Evolutionary conservation across 306 rosid genomes (phyloP), one percentile per base, ranked within the genome.

Genomic region (Vicia villosa): DNA sequence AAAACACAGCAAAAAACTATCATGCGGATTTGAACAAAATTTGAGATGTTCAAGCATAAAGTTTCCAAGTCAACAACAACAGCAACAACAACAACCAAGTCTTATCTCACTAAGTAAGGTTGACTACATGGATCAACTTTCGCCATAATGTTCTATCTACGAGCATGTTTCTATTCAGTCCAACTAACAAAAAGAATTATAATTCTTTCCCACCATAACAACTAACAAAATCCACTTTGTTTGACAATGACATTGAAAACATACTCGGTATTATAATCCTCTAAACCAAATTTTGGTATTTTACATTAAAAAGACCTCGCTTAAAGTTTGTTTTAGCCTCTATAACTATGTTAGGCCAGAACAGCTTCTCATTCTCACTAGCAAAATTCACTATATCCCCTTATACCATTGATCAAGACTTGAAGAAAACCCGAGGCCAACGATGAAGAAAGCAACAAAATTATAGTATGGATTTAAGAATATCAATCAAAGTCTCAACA

Each of bases 361-460:
- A 8, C 63, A 7, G 20, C 54, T 36, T 63, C 57, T 74, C 60
- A 40, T 56, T 69, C 57, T 13, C 68, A 68, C 28, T 32, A n/a
- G 30, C 66, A 68, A 79, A 59, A 16, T 30, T 59, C 65, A 52
- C 61, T 28, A 60, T 15, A 11, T 4, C 62, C 14, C 20, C 17
- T 38, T 54, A 41, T 60, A 73, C 70, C 19, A 16, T 41, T 15
- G 47, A 69, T 52, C 70, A 68, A 50, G 19, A 45, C 66, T 72
- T 34, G 46, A 66, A 66, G 38, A 65, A 55, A 38, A n/a, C 41
- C 60, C 51, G 40, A 58, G 24, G 24, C 13, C 36, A 67, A 54
- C 16, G 49, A 54, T 30, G 55, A 64, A 64, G 32, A 61, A 40
- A 56, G 68, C 0, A 59, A 32, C 59, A 61, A 50, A 13, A 66